Evolutionary conservation across 2,329 filamentous ascomycete species (phyloP).

Genomic region (Paracoccidioides brasiliensis): DNA sequence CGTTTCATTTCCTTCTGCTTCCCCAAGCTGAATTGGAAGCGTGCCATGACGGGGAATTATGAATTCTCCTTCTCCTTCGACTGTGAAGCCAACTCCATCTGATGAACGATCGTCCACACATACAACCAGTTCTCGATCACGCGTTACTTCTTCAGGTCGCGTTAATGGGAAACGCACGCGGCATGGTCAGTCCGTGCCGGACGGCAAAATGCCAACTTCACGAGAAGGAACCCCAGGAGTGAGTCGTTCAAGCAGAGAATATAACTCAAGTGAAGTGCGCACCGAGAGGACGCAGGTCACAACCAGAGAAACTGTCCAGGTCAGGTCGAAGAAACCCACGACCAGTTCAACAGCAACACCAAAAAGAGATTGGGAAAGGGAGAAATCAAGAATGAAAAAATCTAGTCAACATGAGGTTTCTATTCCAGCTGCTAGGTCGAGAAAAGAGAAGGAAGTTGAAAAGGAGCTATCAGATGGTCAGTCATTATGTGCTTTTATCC

Average conservation of each 20-base stretch:
- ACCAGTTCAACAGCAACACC: constrained; percentile 23
- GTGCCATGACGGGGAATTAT: constrained; percentile 15
- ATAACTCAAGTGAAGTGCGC: constrained; percentile 27
- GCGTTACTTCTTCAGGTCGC: constrained; percentile 29
- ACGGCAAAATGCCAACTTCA: constrained; percentile 11
- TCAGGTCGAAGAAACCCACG: constrained; percentile 49
- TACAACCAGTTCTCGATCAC: constrained; percentile 27
- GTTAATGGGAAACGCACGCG: constrained; percentile 17
- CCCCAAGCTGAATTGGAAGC: background rate
- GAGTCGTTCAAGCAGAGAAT: constrained; percentile 21
- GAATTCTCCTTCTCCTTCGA: constrained; percentile 10
- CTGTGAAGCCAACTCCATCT: constrained; percentile 25
- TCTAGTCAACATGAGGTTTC: constrained; percentile 13
- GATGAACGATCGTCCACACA: constrained; percentile 29
- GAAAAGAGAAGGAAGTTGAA: constrained; percentile 14
- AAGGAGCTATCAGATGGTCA: constrained; percentile 21
- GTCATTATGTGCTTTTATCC: constrained; percentile 8
- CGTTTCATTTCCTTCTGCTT: background rate
- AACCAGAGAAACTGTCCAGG: constrained; percentile 49
- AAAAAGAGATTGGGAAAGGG: constrained; percentile 19
- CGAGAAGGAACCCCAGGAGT: constrained; percentile 7
- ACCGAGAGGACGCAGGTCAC: constrained; percentile 39
- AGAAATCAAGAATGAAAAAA: constrained; percentile 22
- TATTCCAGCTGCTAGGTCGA: constrained; percentile 18
- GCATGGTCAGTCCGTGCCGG: constrained; percentile 10